Conservation (phyloP, 2,329 filamentous ascomycete genomes). For the Aspergillus oerlinghausenensis region DNA sequence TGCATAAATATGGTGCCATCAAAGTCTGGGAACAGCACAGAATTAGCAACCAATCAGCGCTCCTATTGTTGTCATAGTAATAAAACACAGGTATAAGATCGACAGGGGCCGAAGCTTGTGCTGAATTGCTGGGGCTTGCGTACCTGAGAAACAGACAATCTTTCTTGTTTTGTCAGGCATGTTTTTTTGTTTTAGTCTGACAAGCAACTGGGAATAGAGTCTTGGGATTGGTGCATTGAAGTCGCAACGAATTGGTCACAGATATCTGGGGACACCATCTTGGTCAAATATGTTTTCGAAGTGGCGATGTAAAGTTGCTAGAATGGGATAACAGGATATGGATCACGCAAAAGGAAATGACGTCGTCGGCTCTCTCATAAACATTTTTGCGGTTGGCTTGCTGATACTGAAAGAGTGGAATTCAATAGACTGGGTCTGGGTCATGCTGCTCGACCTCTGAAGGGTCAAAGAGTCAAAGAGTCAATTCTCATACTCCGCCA, state of each 20-base stretch:
- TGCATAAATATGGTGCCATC: conserved; percentile 70
- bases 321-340: background rate
- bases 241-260: background rate
- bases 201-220: background rate
- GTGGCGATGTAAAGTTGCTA: background rate
- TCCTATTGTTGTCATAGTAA: background rate
- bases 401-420: background rate
- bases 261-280: background rate
- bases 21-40: conserved; percentile 49
- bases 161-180: conserved; percentile 32
- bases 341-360: background rate
- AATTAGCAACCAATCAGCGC: background rate
- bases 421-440: background rate
- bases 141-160: conserved; percentile 46
- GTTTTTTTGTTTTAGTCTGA: conserved; percentile 3
- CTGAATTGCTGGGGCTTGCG: background rate
- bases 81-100: conserved; percentile 6
- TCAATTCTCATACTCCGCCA: background rate
- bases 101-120: background rate
- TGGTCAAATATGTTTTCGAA: background rate
- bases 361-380: background rate
- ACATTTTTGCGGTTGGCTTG: background rate
- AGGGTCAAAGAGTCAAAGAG: background rate
- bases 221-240: background rate
- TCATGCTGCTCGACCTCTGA: background rate